Percentiles rank a stretch among this genome's conserved stretches.
phyloP scores from a whole-genome alignment of 768 basidiomycete genomes.

The Amanita polypyramis region DNA sequence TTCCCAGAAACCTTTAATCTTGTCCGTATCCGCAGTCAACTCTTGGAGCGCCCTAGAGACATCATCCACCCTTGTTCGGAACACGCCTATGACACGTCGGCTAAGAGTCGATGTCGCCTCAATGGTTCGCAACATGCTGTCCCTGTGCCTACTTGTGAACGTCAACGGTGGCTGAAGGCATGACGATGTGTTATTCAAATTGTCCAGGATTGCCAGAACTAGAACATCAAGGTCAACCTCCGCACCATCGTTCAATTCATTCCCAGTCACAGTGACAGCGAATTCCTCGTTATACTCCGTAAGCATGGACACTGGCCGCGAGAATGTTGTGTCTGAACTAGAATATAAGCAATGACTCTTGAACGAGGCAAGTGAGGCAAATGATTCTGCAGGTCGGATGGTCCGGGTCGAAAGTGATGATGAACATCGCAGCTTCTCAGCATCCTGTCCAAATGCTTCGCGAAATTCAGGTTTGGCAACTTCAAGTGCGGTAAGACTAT shows the following conservation, averaged over 20 bases:
- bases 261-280: neutral
- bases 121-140: neutral
- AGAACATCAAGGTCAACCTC: neutral
- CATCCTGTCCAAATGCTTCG: slow-evolving; percentile 45
- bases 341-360: slow-evolving; percentile 19
- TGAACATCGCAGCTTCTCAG: slow-evolving; percentile 33
- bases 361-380: slow-evolving; percentile 39
- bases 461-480: slow-evolving; percentile 60
- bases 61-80: neutral
- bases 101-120: neutral
- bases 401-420: slow-evolving; percentile 49
- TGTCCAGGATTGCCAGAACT: neutral
- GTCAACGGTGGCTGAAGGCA: neutral
- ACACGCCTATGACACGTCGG: neutral
- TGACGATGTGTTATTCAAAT: slow-evolving; percentile 2
- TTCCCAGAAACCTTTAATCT: slow-evolving; percentile 33
- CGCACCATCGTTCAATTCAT: neutral
- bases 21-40: slow-evolving; percentile 18
- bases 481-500: slow-evolving; percentile 55
- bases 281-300: neutral
- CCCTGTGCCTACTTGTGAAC: neutral
- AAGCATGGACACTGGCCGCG: neutral
- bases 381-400: slow-evolving; percentile 37
- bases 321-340: neutral
- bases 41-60: slow-evolving; percentile 5